Base-by-base conservation (phyloP, 352 stramenopile species). In the Phytophthora ohioensis region DNA sequence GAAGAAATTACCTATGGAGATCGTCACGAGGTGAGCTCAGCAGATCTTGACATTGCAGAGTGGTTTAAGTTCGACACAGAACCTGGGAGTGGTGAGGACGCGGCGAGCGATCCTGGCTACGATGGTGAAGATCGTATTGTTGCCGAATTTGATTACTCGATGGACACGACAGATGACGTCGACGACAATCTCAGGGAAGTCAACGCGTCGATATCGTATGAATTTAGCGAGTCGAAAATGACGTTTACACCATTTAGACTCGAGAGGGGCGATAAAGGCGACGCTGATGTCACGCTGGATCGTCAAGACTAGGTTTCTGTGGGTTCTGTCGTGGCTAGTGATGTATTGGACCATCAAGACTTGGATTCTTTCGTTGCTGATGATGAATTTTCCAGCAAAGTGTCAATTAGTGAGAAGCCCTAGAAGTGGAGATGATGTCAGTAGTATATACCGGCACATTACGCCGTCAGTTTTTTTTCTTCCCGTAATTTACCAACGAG, bases 1-100 rank as follows among this genome's bases (percentile, higher is more conserved):
- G 60, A 68, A 39, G 49, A 41, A 2, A 5, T 64, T 1, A 48
- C 21, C 21, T 64, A 57, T 13, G n/a, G 57, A 2, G 57, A 64
- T 15, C 43, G 46, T 4, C 34, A 64, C 17, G 3, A 38, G 10
- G 45, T 39, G 3, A 17, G 55, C 47, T 31, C 43, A 36, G 5
- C 4, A 11, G 35, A 39, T 45, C 2, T 2, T 4, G 57, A 35
- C 9, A 27, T 15, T 7, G 30, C 5, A 5, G n/a, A 30, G 6
- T 48, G 32, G 21, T 2, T 27, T 27, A 27, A 27, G 21, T 27
- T 27, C 21, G 21, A 27, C 21, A 27, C 21, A 27, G 21, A 27
- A 27, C 21, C 21, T 27, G 21, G 1, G 21, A 27, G 1, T 27
- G 21, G 21, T 27, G 21, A 27, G 21, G 21, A 27, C 21, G 1